Conservation (phyloP, 164 flowering plant species). For the Pachysandra terminalis region DNA sequence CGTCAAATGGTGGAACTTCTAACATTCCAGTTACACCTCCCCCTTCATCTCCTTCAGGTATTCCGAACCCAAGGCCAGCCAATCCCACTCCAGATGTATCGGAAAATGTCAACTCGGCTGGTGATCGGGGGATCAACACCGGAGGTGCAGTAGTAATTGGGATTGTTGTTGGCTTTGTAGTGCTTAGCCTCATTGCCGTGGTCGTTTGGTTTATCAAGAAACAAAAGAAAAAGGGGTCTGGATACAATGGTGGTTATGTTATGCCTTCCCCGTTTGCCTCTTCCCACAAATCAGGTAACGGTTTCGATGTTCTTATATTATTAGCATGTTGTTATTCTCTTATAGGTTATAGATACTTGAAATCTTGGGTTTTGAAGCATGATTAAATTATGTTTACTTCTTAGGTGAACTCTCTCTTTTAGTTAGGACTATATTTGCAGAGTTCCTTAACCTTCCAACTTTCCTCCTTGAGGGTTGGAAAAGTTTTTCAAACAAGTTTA, state of each 20-base stretch:
- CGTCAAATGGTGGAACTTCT: neutral
- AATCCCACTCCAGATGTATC: slow-evolving; percentile 14
- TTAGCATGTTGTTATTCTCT: too few relatives aligned
- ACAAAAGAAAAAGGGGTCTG: slow-evolving; percentile 41
- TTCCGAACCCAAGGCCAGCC: neutral
- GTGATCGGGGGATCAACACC: slow-evolving; percentile 28
- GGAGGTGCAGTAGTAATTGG: slow-evolving; percentile 36
- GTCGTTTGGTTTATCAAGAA: slow-evolving; percentile 35
- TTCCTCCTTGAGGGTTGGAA: too few relatives aligned
- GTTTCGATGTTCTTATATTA: neutral
- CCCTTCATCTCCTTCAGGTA: slow-evolving; percentile 15
- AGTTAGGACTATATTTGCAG: too few relatives aligned
- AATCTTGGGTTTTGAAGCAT: neutral
- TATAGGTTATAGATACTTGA: neutral
- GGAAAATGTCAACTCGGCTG: slow-evolving; percentile 17
- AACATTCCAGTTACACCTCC: neutral
- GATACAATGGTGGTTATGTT: slow-evolving; percentile 37
- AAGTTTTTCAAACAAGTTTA: too few relatives aligned
- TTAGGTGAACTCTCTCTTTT: neutral
- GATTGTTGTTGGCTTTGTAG: slow-evolving; percentile 23
- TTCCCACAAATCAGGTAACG: slow-evolving; percentile 54
- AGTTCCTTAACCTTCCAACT: too few relatives aligned
- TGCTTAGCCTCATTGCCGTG: slow-evolving; percentile 39
- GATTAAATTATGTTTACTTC: neutral
- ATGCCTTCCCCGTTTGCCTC: slow-evolving; percentile 48